phyloP scores from a whole-genome alignment of 805 yeast genomes.

The Yarrowia sp. region DNA sequence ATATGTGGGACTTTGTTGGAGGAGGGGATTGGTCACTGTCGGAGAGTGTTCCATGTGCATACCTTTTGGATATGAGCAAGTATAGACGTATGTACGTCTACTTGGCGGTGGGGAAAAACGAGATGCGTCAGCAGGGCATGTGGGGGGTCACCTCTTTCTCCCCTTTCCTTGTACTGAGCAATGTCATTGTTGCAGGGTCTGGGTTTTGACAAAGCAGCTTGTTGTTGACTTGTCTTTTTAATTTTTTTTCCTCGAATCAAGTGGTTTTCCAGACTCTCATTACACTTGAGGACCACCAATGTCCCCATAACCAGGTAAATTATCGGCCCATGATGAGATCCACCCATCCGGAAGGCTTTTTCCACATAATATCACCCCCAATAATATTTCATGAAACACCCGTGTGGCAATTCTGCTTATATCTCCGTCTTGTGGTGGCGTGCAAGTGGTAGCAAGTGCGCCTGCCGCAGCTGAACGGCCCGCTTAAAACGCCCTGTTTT shows the following conservation, averaged over 20 bases:
- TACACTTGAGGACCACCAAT: too few relatives aligned
- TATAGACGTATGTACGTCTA: too few relatives aligned
- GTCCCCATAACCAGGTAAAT: too few relatives aligned
- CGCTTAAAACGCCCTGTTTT: conserved; percentile 1
- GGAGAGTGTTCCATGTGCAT: neutral
- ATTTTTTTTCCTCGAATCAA: too few relatives aligned
- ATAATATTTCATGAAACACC: conserved; percentile 1
- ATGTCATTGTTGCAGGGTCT: neutral
- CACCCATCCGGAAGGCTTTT: neutral
- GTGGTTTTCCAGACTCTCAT: too few relatives aligned
- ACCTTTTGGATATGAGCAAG: too few relatives aligned
- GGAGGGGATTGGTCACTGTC: too few relatives aligned
- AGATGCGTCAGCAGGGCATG: neutral
- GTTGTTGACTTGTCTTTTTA: too few relatives aligned
- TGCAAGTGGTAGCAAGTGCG: neutral
- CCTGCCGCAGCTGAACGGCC: neutral
- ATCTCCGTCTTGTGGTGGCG: neutral
- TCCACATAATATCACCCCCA: neutral
- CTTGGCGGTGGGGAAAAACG: too few relatives aligned
- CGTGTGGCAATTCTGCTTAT: neutral
- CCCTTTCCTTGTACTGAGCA: too few relatives aligned
- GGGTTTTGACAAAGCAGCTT: too few relatives aligned
- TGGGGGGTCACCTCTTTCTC: neutral
- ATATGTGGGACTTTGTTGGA: neutral
- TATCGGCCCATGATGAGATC: neutral